Evolutionary conservation across 331 rosid genomes (phyloP).

Genomic region (Rhamnella rubrinervis): DNA sequence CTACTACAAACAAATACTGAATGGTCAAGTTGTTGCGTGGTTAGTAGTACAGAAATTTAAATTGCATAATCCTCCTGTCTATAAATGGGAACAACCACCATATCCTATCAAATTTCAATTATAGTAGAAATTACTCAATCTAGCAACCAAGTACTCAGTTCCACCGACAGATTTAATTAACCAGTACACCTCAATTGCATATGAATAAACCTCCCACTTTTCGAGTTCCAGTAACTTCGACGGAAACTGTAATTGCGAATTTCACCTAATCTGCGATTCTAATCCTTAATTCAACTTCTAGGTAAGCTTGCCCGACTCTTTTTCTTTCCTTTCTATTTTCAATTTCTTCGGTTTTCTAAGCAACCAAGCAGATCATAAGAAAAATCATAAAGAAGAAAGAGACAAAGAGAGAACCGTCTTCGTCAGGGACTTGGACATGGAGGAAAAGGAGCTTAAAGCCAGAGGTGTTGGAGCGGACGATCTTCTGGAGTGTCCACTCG

Average conservation of each 20-base stretch:
- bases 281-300: not conserved
- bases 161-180: not conserved
- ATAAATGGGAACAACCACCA: not conserved
- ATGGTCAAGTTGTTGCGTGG: too few relatives aligned
- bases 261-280: not conserved
- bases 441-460: constrained; percentile 74
- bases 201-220: not conserved
- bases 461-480: constrained; percentile 63
- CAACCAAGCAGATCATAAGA: constrained; percentile 11
- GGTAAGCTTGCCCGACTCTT: not conserved
- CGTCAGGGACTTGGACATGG: constrained; percentile 87
- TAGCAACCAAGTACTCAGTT: not conserved
- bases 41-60: not conserved
- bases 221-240: not conserved
- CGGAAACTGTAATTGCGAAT: not conserved
- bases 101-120: not conserved
- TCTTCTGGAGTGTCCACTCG: constrained; percentile 85
- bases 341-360: constrained; percentile 13
- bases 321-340: not conserved
- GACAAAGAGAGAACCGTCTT: constrained; percentile 58
- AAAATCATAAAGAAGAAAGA: not conserved
- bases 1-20: not conserved
- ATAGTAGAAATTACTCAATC: not conserved
- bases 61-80: not conserved
- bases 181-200: not conserved